Evolutionary conservation across 129 eudicot genomes (phyloP).

Genomic region (Arctium lappa): DNA sequence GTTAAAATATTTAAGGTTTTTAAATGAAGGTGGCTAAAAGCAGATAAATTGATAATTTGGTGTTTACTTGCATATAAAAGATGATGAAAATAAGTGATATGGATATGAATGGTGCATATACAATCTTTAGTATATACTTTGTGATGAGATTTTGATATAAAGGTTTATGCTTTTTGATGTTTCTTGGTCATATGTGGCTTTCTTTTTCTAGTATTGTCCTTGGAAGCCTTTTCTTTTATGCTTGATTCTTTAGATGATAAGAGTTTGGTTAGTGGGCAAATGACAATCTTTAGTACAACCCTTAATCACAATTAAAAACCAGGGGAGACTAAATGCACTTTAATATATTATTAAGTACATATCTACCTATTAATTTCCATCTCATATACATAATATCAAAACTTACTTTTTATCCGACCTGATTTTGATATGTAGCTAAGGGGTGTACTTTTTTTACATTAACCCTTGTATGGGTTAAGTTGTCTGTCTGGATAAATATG

Average conservation of each 20-base stretch:
- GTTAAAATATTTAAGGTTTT: background rate
- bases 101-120: slow-evolving; percentile 20
- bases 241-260: slow-evolving; percentile 23
- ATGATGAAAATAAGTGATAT: slow-evolving; percentile 28
- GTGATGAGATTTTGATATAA: slow-evolving; percentile 33
- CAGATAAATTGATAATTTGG: background rate
- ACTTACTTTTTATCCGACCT: too few relatives aligned
- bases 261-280: slow-evolving; percentile 23
- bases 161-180: slow-evolving; percentile 31
- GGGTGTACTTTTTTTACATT: too few relatives aligned
- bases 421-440: too few relatives aligned
- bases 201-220: slow-evolving; percentile 21
- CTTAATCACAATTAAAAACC: too few relatives aligned
- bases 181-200: slow-evolving; percentile 29
- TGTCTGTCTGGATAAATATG: too few relatives aligned
- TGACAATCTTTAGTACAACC: background rate
- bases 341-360: too few relatives aligned
- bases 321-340: background rate
- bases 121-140: slow-evolving; percentile 38
- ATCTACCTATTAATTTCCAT: too few relatives aligned
- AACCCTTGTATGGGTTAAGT: too few relatives aligned
- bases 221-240: slow-evolving; percentile 13
- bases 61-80: slow-evolving; percentile 24
- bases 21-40: background rate
- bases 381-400: too few relatives aligned